These are phyloP conservation scores for Trichoderma koningii DNA, from an alignment of 2,329 filamentous ascomycete species.

Conservation along the genomic window DNA sequence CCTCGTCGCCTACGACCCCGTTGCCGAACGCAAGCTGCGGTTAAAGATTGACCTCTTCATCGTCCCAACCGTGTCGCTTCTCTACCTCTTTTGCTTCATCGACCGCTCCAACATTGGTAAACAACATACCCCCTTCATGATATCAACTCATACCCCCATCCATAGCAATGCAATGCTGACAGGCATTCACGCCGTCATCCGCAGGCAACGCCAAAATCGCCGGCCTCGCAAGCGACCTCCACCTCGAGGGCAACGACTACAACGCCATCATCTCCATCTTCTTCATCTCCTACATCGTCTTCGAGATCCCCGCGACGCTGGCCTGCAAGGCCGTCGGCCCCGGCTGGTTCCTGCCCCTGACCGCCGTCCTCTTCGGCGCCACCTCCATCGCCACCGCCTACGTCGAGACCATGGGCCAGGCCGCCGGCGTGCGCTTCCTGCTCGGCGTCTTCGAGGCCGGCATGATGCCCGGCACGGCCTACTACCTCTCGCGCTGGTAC, in stretches of 20 bases:
- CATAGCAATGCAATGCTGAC: neutral
- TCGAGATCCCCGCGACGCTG: conserved; percentile 70
- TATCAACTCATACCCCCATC: no score
- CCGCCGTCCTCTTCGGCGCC: conserved; percentile 64
- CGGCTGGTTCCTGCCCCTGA: conserved; percentile 68
- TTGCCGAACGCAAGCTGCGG: conserved; percentile 59
- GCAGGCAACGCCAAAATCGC: conserved; percentile 69
- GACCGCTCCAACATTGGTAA: conserved; percentile 73
- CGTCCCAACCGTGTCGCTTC: conserved; percentile 64
- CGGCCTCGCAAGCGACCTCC: conserved; percentile 63
- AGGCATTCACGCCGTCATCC: neutral
- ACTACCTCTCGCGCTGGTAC: conserved; percentile 74
- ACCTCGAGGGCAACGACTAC: conserved; percentile 65
- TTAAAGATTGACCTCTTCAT: conserved; percentile 67
- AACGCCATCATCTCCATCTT: conserved; percentile 68
- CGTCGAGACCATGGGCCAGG: conserved; percentile 54
- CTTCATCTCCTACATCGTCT: conserved; percentile 73
- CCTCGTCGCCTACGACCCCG: conserved; percentile 56
- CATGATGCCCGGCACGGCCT: conserved; percentile 73
- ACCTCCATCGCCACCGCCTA: conserved; percentile 67
- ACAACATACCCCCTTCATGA: conserved; percentile 18
- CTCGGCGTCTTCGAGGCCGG: conserved; percentile 72
- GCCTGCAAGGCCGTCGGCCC: conserved; percentile 71
- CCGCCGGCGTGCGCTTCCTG: conserved; percentile 65
- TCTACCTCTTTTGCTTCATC: conserved; percentile 75